Conservation (phyloP, 2,329 filamentous ascomycete species). For the Hirsutella rhossiliensis region DNA sequence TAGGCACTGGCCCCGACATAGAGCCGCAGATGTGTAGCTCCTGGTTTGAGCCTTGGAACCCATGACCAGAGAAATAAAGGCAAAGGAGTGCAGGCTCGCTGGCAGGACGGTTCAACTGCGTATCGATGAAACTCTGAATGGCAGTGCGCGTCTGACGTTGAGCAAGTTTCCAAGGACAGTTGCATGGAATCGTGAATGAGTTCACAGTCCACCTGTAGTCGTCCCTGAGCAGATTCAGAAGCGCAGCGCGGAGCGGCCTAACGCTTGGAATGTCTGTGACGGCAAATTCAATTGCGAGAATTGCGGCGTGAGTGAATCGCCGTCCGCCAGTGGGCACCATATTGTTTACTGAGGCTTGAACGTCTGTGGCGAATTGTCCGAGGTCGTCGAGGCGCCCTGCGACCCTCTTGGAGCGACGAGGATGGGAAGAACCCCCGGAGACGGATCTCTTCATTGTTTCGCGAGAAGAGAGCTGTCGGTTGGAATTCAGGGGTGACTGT, state of each 20-base stretch:
- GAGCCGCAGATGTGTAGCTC: not conserved
- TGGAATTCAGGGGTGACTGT: too few species aligned
- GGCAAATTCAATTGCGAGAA: not conserved
- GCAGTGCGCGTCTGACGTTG: not conserved
- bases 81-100: not conserved
- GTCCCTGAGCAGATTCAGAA: not conserved
- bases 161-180: too few species aligned
- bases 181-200: not conserved
- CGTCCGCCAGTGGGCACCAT: not conserved
- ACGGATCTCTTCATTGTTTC: too few species aligned
- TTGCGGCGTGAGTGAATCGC: not conserved
- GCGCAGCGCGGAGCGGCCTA: not conserved
- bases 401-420: not conserved
- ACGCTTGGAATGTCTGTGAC: not conserved
- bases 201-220: not conserved
- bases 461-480: too few species aligned
- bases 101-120: too few species aligned
- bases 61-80: not conserved
- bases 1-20: not conserved
- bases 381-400: not conserved
- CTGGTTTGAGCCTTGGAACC: not conserved
- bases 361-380: not conserved
- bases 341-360: not conserved
- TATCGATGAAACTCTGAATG: too few species aligned
- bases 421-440: too few species aligned